Evolutionary conservation across 2,329 filamentous ascomycete species (phyloP).

Genomic region (Orbilia oligospora): DNA sequence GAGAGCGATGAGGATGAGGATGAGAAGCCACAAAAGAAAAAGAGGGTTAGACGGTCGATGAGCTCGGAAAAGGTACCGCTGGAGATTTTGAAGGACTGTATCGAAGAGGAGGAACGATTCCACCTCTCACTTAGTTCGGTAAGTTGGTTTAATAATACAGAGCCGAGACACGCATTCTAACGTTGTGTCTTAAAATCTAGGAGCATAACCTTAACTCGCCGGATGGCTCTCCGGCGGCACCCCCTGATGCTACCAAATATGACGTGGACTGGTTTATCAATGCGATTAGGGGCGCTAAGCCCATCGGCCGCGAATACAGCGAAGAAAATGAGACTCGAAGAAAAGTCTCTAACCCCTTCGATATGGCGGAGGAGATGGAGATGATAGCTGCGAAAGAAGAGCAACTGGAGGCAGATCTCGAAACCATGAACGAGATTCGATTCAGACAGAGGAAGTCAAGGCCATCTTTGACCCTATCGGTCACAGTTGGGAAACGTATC

Average conservation of each 20-base stretch:
- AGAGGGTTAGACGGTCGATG: neutral
- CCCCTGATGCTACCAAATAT: neutral
- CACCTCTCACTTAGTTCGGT: neutral
- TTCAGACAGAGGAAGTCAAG: neutral
- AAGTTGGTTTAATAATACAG: neutral
- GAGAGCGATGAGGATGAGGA: neutral
- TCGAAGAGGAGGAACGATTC: neutral
- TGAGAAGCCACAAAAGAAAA: neutral
- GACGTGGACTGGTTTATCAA: slow-evolving; percentile 1
- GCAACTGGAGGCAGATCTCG: neutral
- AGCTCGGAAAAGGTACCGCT: neutral
- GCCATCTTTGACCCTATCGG: neutral
- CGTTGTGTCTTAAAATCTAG: neutral
- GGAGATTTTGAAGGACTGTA: neutral
- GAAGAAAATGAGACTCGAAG: neutral
- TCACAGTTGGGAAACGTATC: neutral
- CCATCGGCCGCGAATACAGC: neutral
- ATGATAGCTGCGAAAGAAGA: neutral
- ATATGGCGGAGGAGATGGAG: neutral
- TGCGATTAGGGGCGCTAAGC: neutral
- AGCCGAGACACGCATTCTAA: neutral
- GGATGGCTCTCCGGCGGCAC: neutral
- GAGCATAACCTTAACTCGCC: neutral
- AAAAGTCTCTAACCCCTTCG: neutral
- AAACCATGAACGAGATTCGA: neutral